Evolutionary conservation across 306 rosid species (phyloP).

Genomic region (Acmispon strigosus): DNA sequence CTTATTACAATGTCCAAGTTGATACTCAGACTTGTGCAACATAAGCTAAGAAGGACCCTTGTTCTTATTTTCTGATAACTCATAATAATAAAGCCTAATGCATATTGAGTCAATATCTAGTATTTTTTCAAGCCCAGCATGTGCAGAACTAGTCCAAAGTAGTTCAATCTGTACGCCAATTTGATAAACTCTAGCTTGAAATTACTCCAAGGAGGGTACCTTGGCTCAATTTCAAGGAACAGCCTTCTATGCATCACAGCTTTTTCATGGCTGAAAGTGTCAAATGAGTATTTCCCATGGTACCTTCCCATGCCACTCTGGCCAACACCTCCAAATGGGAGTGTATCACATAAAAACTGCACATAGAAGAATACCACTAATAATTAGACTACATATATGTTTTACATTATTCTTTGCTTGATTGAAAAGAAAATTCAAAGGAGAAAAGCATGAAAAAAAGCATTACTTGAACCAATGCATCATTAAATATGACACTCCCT

Average conservation of each 20-base stretch:
- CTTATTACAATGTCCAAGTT: no score
- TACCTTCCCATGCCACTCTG: constrained; percentile 86
- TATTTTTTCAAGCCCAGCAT: constrained; percentile 47
- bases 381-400: background rate
- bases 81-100: background rate
- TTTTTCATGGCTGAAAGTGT: constrained; percentile 87
- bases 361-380: background rate
- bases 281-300: constrained; percentile 88
- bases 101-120: background rate
- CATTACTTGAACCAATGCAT: constrained; percentile 67
- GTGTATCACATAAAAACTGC: constrained; percentile 43
- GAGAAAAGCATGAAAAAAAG: background rate
- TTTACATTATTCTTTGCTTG: background rate
- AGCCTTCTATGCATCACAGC: constrained; percentile 57
- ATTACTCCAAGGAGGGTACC: constrained; percentile 80
- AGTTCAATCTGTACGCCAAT: constrained; percentile 58
- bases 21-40: no score
- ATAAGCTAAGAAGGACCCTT: no score
- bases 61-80: no score
- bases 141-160: constrained; percentile 44
- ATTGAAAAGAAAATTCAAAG: background rate
- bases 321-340: constrained; percentile 50
- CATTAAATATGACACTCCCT: constrained; percentile 80
- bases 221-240: constrained; percentile 61
- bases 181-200: constrained; percentile 68